Conservation (phyloP, 2,329 filamentous ascomycete genomes). For the Fusarium globosum region DNA sequence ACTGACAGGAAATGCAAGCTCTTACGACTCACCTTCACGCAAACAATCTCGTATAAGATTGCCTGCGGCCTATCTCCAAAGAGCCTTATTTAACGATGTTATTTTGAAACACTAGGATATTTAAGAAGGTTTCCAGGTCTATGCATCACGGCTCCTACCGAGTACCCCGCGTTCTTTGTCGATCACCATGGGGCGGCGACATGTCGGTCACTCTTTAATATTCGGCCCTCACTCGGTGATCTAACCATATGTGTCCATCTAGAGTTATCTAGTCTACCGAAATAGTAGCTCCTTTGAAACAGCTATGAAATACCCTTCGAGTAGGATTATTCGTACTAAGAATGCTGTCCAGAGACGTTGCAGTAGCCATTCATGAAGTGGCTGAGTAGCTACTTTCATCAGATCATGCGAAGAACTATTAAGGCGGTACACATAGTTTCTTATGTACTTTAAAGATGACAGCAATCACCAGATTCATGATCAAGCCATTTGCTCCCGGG, state of each 20-base stretch:
- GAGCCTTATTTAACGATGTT: too few species aligned
- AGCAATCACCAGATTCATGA: too few species aligned
- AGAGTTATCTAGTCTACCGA: not conserved
- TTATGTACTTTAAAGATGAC: too few species aligned
- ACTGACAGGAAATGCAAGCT: not conserved
- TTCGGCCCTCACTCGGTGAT: slow-evolving; percentile 22
- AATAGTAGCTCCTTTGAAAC: too few species aligned
- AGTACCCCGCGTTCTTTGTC: slow-evolving; percentile 3
- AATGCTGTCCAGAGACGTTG: not conserved
- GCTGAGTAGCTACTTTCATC: accelerated
- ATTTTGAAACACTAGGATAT: not conserved
- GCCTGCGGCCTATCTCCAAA: too few species aligned
- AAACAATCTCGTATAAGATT: too few species aligned
- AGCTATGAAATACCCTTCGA: accelerated
- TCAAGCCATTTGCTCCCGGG: accelerated
- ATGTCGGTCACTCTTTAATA: slow-evolving; percentile 10
- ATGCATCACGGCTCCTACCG: not conserved
- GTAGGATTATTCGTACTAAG: accelerated
- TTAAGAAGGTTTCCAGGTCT: not conserved
- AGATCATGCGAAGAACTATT: too few species aligned
- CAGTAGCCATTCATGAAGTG: accelerated
- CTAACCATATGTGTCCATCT: not conserved
- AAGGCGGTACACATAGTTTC: too few species aligned
- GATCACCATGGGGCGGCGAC: slow-evolving; percentile 11
- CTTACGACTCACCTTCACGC: accelerated